phyloP scores from a whole-genome alignment of 495 filamentous ascomycete genomes.

The Daldinia childiae region DNA sequence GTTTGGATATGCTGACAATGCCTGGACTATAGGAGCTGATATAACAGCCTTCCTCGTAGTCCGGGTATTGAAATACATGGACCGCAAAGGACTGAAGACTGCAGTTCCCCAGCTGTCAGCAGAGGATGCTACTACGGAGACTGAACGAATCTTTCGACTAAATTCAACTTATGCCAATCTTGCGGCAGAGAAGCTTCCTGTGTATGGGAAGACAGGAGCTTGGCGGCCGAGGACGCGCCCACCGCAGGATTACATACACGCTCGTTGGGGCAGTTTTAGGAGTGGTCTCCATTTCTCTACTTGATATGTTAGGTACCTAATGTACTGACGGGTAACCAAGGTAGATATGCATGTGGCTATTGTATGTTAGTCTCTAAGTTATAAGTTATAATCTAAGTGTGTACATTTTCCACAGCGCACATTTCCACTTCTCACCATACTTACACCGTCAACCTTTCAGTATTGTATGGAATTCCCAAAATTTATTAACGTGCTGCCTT shows the following conservation, averaged over 20 bases:
- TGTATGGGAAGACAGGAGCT: neutral
- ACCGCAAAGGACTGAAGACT: neutral
- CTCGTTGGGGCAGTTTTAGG: neutral
- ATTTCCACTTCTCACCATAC: too few relatives aligned
- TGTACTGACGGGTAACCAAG: too few relatives aligned
- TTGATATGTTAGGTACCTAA: neutral
- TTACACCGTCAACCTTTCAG: too few relatives aligned
- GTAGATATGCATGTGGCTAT: neutral
- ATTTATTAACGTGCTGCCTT: too few relatives aligned
- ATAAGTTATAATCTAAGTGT: neutral
- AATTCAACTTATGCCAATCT: neutral
- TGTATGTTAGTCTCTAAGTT: neutral
- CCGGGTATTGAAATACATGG: neutral
- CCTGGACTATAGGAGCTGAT: constrained; percentile 69
- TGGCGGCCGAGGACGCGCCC: neutral
- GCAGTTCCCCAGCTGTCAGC: neutral
- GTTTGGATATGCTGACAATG: constrained; percentile 66
- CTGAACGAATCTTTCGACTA: neutral
- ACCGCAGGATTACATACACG: neutral
- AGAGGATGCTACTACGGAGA: neutral
- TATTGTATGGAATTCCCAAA: too few relatives aligned
- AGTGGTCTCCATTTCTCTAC: neutral
- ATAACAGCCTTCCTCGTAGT: neutral
- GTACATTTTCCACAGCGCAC: too few relatives aligned
- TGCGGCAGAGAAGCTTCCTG: neutral